Conservation (phyloP, 192 early-diverging fungal species). For the Podila horticola region DNA sequence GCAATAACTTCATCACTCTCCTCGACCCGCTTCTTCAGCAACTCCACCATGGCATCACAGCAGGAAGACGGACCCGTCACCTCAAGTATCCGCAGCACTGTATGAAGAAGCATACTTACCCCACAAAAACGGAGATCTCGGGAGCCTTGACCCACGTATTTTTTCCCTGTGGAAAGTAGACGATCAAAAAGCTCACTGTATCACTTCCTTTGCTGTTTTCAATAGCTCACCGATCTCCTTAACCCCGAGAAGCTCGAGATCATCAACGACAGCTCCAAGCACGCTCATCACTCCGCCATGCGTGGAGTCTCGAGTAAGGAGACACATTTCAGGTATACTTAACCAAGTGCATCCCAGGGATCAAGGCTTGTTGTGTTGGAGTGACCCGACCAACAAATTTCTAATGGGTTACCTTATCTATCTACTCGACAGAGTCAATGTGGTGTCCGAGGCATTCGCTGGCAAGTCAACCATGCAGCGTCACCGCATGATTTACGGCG, state of each 20-base stretch:
- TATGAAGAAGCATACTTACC: slow-evolving; percentile 1
- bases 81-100: slow-evolving; percentile 41
- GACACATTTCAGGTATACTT: slow-evolving; percentile 80
- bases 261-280: slow-evolving; percentile 81
- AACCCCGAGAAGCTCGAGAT: slow-evolving; percentile 73
- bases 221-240: slow-evolving; percentile 54
- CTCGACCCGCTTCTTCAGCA: slow-evolving; percentile 3
- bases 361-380: neutral
- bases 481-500: slow-evolving; percentile 73
- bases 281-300: slow-evolving; percentile 89
- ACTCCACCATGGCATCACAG: slow-evolving; percentile 39
- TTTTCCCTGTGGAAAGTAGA: neutral
- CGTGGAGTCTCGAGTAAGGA: slow-evolving; percentile 78
- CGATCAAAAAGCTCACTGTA: neutral
- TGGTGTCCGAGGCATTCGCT: slow-evolving; percentile 77
- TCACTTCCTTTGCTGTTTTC: neutral
- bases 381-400: neutral
- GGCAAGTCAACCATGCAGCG: slow-evolving; percentile 71
- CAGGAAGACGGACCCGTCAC: slow-evolving; percentile 44
- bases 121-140: neutral
- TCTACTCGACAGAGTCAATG: slow-evolving; percentile 56
- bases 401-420: neutral
- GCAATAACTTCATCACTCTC: neutral
- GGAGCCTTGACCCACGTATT: neutral
- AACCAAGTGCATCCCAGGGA: neutral